phyloP scores from a whole-genome alignment of 2,329 filamentous ascomycete species.

The Ascomycota sp. region DNA sequence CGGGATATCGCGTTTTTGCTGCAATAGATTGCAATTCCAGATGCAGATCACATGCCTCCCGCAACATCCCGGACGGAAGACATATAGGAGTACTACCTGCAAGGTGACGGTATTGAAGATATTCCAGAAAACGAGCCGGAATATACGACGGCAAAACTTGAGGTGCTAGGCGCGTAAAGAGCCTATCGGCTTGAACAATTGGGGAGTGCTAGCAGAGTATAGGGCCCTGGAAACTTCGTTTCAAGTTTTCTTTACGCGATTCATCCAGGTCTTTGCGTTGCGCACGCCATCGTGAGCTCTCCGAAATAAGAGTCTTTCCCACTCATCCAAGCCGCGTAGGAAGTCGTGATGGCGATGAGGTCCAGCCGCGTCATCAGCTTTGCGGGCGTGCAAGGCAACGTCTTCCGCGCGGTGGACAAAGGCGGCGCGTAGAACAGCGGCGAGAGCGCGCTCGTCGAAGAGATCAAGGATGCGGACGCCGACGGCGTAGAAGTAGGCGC shows the following conservation, averaged over 20 bases:
- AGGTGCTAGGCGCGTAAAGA: too few species aligned
- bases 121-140: too few species aligned
- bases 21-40: too few species aligned
- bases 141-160: too few species aligned
- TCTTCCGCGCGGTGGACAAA: conserved; percentile 67
- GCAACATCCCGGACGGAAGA: too few species aligned
- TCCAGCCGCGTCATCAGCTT: conserved; percentile 45
- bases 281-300: conserved; percentile 56
- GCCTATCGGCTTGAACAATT: too few species aligned
- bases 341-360: conserved; percentile 47
- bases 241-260: conserved; percentile 25
- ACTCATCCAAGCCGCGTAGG: conserved; percentile 72
- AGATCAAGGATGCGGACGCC: conserved; percentile 73
- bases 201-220: too few species aligned
- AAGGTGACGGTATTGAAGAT: too few species aligned
- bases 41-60: too few species aligned
- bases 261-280: conserved; percentile 48
- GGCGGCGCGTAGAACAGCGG: conserved; percentile 53
- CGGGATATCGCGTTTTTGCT: too few species aligned
- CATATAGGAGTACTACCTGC: too few species aligned
- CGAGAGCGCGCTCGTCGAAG: conserved; percentile 64
- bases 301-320: conserved; percentile 59
- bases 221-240: too few species aligned
- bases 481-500: conserved; percentile 73
- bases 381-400: conserved; percentile 75